Conservation (phyloP, 768 basidiomycete genomes). For the Lyophyllum atratum region DNA sequence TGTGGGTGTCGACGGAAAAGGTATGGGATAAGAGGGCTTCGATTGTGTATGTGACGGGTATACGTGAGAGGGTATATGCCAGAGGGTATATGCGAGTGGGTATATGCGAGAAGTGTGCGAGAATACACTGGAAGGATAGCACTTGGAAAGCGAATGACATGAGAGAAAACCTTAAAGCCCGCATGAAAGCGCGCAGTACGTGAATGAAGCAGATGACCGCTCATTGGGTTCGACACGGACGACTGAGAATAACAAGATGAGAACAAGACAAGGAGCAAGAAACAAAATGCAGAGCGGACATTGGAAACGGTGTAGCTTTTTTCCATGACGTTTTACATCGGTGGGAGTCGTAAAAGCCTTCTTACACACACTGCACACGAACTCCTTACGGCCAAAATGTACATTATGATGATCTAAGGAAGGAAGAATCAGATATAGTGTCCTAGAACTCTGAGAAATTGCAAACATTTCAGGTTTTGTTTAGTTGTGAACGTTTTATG, state of each 20-base stretch:
- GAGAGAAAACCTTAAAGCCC: too few species aligned
- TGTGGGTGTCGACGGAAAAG: too few species aligned
- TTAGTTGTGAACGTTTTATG: background rate
- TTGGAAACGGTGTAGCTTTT: slow-evolving; percentile 7
- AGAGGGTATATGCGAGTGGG: too few species aligned
- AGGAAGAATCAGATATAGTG: background rate
- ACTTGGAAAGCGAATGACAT: too few species aligned
- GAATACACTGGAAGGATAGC: too few species aligned
- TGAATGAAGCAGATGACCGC: background rate
- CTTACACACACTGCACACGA: slow-evolving; percentile 9
- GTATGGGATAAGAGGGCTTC: too few species aligned
- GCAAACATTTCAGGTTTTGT: slow-evolving; percentile 7
- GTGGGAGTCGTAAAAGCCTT: slow-evolving; percentile 11
- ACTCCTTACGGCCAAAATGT: slow-evolving; percentile 14
- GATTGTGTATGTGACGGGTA: too few species aligned
- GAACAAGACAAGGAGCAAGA: background rate
- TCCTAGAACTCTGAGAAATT: background rate
- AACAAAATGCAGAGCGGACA: background rate
- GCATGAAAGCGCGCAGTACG: too few species aligned
- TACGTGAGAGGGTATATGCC: too few species aligned
- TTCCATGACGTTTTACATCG: slow-evolving; percentile 10
- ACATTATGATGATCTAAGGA: slow-evolving; percentile 16
- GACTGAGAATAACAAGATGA: background rate
- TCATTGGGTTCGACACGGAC: background rate
- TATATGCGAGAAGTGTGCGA: too few species aligned